Base-by-base conservation (phyloP, 768 basidiomycete genomes). In the Collybiopsis luxurians region DNA sequence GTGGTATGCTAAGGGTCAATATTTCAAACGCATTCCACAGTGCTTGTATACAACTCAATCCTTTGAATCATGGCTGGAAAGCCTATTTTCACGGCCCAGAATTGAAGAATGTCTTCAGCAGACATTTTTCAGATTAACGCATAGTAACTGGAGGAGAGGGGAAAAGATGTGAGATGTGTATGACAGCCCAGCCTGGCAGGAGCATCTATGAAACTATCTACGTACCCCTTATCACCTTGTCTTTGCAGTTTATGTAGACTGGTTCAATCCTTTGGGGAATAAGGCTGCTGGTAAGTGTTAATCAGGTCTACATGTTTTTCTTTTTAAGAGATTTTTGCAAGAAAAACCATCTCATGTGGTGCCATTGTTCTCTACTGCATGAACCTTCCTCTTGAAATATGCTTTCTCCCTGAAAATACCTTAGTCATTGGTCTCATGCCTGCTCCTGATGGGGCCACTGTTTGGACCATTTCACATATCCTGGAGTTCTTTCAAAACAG, bases 201-300 rank as follows among this genome's bases (percentile, higher is more conserved):
- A 23, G 36, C 24, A 44, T 17, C 28, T 67, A 1, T 17, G 39
- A 4, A 46, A 45, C 34, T 66, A 60, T 56, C 26, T 58, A 9
- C 53, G 44, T 5, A 54, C 61, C 10, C 56, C 50, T 19, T 60
- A 65, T 34, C 45, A 62, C 58, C 58, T 70, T 2, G 56, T 63
- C 0, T 73, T 71, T 63, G 62, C 64, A 6, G 26, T 72, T 7
- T 73, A 67, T 58, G 59, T 72, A 52, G 70, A 75, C 54, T 73
- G 71, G 71, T 73, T 72, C 52, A 75, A 75, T 64, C 71, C 69
- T 1, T 70, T 58, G 10, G 42, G 56, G 4, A 67, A 63, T 38
- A 66, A 66, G 50, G 27, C 53, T 23, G 63, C 64, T 34, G 66
- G 67, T 61, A 56, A 30, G 45, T 49, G 57, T 59, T 26, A 56